Conservation (phyloP, 345 rosid species). For the Raphanus sativus region DNA sequence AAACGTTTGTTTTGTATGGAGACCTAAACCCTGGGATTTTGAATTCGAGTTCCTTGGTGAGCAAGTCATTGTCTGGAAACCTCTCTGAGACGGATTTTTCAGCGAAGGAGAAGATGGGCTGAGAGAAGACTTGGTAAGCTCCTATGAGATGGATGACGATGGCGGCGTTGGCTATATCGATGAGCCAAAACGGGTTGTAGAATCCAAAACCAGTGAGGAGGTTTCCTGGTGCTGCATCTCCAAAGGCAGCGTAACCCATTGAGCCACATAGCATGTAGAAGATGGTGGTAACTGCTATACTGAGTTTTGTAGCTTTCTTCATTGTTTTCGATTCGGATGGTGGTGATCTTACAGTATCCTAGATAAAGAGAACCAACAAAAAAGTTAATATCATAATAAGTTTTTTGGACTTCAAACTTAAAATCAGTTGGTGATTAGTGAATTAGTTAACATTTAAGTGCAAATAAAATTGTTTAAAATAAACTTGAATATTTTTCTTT, state of each 20-base stretch:
- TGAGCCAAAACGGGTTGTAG: conserved; percentile 73
- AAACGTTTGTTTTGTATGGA: conserved; percentile 50
- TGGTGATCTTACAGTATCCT: conserved; percentile 53
- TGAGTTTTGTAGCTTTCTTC: conserved; percentile 44
- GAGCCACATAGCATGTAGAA: conserved; percentile 65
- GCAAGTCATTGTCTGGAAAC: conserved; percentile 47
- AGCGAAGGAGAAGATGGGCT: conserved; percentile 65
- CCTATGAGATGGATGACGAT: conserved; percentile 69
- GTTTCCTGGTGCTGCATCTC: conserved; percentile 67
- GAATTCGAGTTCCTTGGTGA: conserved; percentile 51
- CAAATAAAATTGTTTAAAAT: background rate
- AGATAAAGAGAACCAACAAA: background rate
- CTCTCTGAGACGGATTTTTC: conserved; percentile 43
- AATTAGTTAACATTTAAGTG: too few relatives aligned
- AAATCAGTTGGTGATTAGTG: too few relatives aligned
- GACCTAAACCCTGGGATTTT: conserved; percentile 42
- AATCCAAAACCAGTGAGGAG: conserved; percentile 77
- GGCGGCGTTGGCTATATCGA: conserved; percentile 68
- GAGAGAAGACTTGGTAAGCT: conserved; percentile 76
- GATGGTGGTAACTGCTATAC: conserved; percentile 42
- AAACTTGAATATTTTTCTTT: background rate
- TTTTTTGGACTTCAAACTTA: too few relatives aligned
- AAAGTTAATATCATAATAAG: background rate
- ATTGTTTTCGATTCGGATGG: conserved; percentile 51
- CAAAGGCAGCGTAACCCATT: conserved; percentile 75